Base-by-base conservation (phyloP, 2,329 filamentous ascomycete genomes). In the Aspergillus fructus region DNA sequence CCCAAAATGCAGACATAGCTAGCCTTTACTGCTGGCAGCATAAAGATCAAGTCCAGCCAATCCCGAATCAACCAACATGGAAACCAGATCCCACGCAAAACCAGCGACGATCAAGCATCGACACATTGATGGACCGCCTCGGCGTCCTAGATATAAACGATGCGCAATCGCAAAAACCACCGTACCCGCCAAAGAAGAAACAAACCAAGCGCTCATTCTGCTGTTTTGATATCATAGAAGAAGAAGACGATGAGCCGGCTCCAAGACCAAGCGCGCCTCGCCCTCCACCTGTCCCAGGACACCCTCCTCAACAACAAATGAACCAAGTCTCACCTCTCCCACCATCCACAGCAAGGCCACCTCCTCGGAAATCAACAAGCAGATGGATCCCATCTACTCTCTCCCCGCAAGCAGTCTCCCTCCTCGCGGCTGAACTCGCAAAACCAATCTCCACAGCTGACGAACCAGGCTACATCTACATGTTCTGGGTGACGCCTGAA, bases 391-490 rank as follows among this genome's bases (percentile, higher is more conserved):
- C 91, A 0, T 72, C 81, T 8, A 76, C 81, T 2, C 79, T 91
- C 4, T 82, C 87, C 2, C 86, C 90, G 1, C 79, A 88, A 64
- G 89, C 86, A 0, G 79, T 89, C 0, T 88, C 91, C 0, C 77
- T 81, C 5, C 81, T 97, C 3, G 82, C 93, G 59, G 80, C 88
- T 2, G 93, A 97, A 73, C 81, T 97, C 9, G 85, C 75, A 71
- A 94, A 83, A 79, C 91, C 81, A 1, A 84, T 93, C 46, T 92
- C 91, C 0, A 79, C 85, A 21, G 78, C 82, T 53, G 90, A 94
- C 63, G 90, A 96, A 65, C 80, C 89, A 12, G 94, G 94, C 39
- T 99, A 94, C 77, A 97, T 99, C 64, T 99, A 99, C 81, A 96
- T 99, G 74, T 99, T 97, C 81, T 97, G 93, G 92, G 82, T 97